Evolutionary conservation across 179 eudicot species (phyloP), one percentile per base, ranked within the genome.

Genomic region (Vitellaria paradoxa): DNA sequence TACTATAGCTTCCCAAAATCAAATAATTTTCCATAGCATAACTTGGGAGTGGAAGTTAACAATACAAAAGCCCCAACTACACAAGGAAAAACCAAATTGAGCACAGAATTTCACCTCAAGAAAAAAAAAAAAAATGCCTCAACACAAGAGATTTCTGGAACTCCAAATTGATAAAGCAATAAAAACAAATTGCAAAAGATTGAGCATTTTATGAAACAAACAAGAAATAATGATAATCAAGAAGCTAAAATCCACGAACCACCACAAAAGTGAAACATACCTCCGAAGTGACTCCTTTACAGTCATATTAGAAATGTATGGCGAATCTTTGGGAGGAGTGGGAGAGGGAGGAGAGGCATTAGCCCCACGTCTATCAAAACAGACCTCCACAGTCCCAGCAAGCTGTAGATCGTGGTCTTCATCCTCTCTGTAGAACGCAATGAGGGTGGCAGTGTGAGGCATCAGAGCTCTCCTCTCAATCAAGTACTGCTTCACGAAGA

Each of bases 271-370:
- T 21, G 9, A 49, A 73, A 15, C 24, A 66, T 77, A 95, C 99
- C 98, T 93, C 68, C 97, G 57, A 66, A 90, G 86, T 1, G 76
- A 69, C 85, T 88, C 82, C 68, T 87, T 86, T 55, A 96, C 99
- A 11, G 96, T 85, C 98, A 95, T 96, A 65, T 93, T 93, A 83
- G 96, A 93, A 5, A 96, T 84, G 67, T 93, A 96, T 15, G 98
- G 96, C 24, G 82, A 84, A 73, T 91, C 80, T 74, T 81, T 90
- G 13, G 99, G 98, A 17, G 97, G 88, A 3, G 82, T 81, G 9
- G 98, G 98, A 0, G 98, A 85, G 13, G 98, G 96, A 65, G 91
- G 91, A 52, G 86, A 75, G 76, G 83, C 85, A 88, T 89, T 93
- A 68, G 98, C 94, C 24, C 98, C 98, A 84, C 65, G 84, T 21